Base-by-base conservation (phyloP, 805 yeast genomes). In the Wickerhamiella galacta region DNA sequence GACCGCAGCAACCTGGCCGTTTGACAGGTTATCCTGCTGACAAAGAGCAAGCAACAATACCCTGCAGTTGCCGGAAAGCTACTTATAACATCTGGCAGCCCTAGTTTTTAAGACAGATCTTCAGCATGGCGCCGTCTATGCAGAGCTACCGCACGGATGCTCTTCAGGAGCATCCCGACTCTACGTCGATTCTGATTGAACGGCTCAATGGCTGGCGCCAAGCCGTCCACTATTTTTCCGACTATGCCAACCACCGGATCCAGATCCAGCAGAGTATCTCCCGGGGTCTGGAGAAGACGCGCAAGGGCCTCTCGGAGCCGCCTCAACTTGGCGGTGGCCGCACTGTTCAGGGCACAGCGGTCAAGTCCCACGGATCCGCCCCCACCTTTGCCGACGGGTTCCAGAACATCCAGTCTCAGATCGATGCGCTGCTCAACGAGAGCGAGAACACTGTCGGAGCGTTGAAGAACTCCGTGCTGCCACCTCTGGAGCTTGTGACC, bases 401-500 rank as follows among this genome's bases (percentile, higher is more conserved):
- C 40, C 35, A 38, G 17, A 37, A 42, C n/a, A 35, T 58, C 33
- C 46, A 57, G 11, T 35, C 38, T 19, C 39, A 41, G 33, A 40
- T 51, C 20, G 65, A 61, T 19, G 39, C 37, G 8, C 41, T 59
- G 8, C 41, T 50, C 35, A 47, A 45, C 24, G 49, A 55, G 26
- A 51, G 63, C 7, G 40, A 38, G 4, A 60, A 59, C 27, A 48
- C 58, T 16, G 68, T 62, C 36, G 41, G 39, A 17, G 40, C 55
- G 22, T 44, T 66, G 37, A 55, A 51, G 42, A 32, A 46, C 10
- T 20, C 35, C 4, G 51, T 63, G 10, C 30, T 60, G 6, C 70
- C 70, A 4, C 60, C 56, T 32, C 46, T 67, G 35, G 61, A 58
- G 30, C 51, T 54, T 15, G 46, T 61, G 6, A 39, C 46, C 18